Percentiles rank a stretch among this genome's conserved stretches.
Evolutionary conservation across 2,329 filamentous ascomycete genomes (phyloP).

Genomic region (Juglanconis sp.): DNA sequence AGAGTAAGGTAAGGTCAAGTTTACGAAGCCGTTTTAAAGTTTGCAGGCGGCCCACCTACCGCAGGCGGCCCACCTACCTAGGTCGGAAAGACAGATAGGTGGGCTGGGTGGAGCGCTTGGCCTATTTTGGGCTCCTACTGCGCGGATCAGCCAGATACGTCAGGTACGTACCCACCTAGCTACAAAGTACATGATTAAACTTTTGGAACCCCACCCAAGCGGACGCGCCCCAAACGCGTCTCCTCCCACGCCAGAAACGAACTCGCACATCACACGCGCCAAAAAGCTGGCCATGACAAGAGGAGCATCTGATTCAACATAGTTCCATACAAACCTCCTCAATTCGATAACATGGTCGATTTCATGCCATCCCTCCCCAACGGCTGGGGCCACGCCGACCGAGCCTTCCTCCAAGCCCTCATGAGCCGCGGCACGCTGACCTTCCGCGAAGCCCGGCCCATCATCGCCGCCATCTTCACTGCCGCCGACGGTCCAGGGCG

Average conservation of each 20-base stretch:
- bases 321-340: neutral
- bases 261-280: neutral
- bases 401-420: constrained; percentile 88
- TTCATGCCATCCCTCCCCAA: constrained; percentile 31
- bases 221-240: neutral
- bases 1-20: too few species aligned
- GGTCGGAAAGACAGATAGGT: too few species aligned
- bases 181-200: neutral
- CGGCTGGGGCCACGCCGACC: constrained; percentile 62
- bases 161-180: too few species aligned
- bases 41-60: too few species aligned
- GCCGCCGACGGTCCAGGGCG: constrained; percentile 39
- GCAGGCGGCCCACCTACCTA: too few species aligned
- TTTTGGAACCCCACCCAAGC: neutral
- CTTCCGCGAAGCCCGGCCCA: constrained; percentile 65
- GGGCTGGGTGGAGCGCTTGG: too few species aligned
- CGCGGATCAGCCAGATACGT: too few species aligned
- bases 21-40: too few species aligned
- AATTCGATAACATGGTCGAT: constrained; percentile 15
- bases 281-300: too few species aligned
- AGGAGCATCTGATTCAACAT: too few species aligned
- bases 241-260: neutral
- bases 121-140: too few species aligned
- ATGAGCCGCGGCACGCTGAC: constrained; percentile 76
- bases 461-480: constrained; percentile 74